phyloP scores from a whole-genome alignment of 768 basidiomycete genomes.

The Leucocoprinus leucothites region DNA sequence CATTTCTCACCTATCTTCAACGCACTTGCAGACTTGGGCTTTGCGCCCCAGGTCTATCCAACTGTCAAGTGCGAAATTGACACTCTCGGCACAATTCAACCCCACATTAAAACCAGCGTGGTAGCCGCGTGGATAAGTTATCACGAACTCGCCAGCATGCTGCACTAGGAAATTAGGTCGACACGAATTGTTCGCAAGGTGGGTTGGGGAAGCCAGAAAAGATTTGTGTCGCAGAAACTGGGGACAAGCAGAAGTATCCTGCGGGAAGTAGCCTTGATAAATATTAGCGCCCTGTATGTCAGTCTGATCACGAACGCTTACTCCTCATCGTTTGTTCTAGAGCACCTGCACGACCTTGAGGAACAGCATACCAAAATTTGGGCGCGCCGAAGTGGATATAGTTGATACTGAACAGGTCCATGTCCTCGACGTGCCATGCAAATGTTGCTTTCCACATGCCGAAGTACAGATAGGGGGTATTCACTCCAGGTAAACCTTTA shows the following conservation, averaged over 20 bases:
- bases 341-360: conserved; percentile 75
- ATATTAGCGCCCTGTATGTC: conserved; percentile 5
- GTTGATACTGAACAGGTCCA: conserved; percentile 99
- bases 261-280: conserved; percentile 78
- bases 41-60: conserved; percentile 88
- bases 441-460: conserved; percentile 99
- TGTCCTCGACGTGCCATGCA: conserved; percentile 99
- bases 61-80: conserved; percentile 93
- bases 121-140: conserved; percentile 93
- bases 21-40: conserved; percentile 74
- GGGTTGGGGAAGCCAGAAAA: conserved; percentile 85
- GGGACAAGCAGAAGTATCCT: conserved; percentile 78
- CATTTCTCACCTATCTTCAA: conserved; percentile 62
- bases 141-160: conserved; percentile 92
- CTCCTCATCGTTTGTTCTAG: conserved; percentile 92
- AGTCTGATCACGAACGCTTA: conserved; percentile 26
- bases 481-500: conserved; percentile 88
- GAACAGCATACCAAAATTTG: conserved; percentile 96
- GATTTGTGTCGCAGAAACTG: conserved; percentile 98
- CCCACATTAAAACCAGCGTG: conserved; percentile 97
- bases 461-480: conserved; percentile 96
- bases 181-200: conserved; percentile 76
- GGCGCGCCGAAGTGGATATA: conserved; percentile 98
- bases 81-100: conserved; percentile 95
- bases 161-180: conserved; percentile 87